Percentiles rank a stretch among this genome's conserved stretches.
phyloP scores from a whole-genome alignment of 2,329 filamentous ascomycete genomes.

The Botryotinia calthae region DNA sequence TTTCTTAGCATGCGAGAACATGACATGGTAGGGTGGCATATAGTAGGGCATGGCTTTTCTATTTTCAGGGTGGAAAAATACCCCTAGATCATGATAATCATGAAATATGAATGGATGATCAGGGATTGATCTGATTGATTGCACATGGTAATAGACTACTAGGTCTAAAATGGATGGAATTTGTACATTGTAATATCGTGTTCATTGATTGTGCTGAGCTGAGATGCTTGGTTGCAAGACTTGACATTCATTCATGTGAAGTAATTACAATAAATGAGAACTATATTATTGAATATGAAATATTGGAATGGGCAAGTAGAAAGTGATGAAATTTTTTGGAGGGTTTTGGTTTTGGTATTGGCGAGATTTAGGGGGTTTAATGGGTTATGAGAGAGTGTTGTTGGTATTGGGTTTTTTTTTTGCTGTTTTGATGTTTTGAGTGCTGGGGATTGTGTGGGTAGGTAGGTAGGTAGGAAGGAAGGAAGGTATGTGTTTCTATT shows the following conservation, averaged over 20 bases:
- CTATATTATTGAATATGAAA: neutral
- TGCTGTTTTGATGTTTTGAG: too few relatives aligned
- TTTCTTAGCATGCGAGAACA: neutral
- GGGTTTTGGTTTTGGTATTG: too few relatives aligned
- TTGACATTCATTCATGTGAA: neutral
- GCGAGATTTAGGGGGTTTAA: neutral
- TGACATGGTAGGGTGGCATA: neutral
- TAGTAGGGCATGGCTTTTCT: neutral
- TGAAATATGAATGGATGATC: conserved; percentile 7
- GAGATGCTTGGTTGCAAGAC: neutral
- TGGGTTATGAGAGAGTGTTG: too few relatives aligned
- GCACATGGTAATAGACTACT: neutral
- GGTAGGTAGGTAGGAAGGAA: too few relatives aligned
- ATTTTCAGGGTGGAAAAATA: neutral
- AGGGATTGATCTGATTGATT: neutral
- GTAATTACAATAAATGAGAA: neutral
- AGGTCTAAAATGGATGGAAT: neutral
- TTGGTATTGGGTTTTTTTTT: too few relatives aligned
- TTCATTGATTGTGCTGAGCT: neutral
- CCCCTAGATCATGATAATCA: neutral
- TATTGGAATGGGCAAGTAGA: too few relatives aligned
- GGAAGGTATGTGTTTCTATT: too few relatives aligned
- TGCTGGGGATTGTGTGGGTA: too few relatives aligned
- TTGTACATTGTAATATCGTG: neutral
- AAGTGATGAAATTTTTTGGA: neutral